Percentiles rank a stretch among this genome's conserved stretches.
Conservation (phyloP, 2,329 filamentous ascomycete species). For the Fusarium ramigenum region DNA sequence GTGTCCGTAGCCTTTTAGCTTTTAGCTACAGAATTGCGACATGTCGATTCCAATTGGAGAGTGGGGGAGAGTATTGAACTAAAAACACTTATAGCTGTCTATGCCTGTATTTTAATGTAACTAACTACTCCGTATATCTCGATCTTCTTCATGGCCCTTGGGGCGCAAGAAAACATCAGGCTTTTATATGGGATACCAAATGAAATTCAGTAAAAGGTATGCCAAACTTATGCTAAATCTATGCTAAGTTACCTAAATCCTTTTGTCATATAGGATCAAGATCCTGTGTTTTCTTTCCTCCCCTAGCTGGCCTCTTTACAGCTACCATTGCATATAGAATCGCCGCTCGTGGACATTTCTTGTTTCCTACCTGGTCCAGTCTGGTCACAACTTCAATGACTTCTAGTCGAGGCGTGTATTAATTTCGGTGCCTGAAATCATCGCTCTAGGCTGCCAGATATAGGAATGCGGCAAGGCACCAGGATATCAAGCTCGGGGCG, state of each 20-base stretch:
- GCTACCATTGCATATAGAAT: neutral
- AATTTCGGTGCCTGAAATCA: neutral
- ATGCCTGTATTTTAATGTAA: neutral
- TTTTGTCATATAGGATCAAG: too few species aligned
- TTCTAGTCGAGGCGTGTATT: neutral
- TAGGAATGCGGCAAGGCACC: neutral
- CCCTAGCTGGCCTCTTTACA: neutral
- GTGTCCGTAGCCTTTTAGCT: neutral
- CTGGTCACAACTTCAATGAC: neutral
- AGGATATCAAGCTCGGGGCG: neutral
- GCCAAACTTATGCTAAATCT: neutral
- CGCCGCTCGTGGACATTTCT: neutral
- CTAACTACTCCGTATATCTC: neutral
- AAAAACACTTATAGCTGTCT: neutral
- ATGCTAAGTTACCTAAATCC: neutral
- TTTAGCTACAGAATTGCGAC: neutral
- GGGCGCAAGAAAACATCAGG: neutral
- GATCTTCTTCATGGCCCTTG: neutral
- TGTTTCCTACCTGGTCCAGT: neutral
- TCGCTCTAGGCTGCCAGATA: neutral
- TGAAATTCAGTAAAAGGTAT: neutral
- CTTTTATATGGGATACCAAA: neutral
- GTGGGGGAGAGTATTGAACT: neutral
- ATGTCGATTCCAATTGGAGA: neutral
- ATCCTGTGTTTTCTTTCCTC: too few species aligned